Base-by-base conservation (phyloP, 805 yeast species). In the Saccharomycopsis babjevae region DNA sequence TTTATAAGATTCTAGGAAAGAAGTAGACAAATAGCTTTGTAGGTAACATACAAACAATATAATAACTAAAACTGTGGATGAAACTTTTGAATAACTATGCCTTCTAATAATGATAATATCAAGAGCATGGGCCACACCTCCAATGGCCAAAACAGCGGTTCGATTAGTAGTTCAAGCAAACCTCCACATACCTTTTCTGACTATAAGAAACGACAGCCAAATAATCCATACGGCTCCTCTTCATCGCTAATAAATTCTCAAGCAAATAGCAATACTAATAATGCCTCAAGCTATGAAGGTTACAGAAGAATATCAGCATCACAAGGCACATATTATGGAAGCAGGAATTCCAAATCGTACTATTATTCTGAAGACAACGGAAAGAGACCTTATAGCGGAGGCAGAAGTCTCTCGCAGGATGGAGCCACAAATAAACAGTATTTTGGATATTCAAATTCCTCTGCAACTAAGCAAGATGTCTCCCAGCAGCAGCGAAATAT, bases 271-370 rank as follows among this genome's bases (percentile, higher is more conserved):
- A 43, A 36, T 20, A 28, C 54, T 40, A 50, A 56, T 28, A 56
- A 50, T 36, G 50, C 15, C 28, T 7, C 22, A 25, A 28, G 46
- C 40, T 34, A 25, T 18, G 34, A 38, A 20, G 32, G 30, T 25
- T 59, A 59, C 36, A 52, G 61, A 22, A 38, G 57, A 32, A 22
- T 40, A 2, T 54, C 57, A n/a, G 54, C 58, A 8, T 42, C 61
- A 15, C 60, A 58, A 18, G 38, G 54, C 43, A 39, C 34, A 10
- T 46, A 46, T 46, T 46, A 46, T 20, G 32, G 59, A 46, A 52
- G 39, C 25, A 38, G 56, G 30, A 42, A 28, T 36, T 16, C 40
- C n/a, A 57, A 57, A 46, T 20, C 36, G 8, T 57, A 57, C 36
- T 57, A 57, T 25, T 43, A 30, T 16, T 25, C 50, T 4, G 40